phyloP scores from a whole-genome alignment of 345 rosid genomes.

The Salix udensis region DNA sequence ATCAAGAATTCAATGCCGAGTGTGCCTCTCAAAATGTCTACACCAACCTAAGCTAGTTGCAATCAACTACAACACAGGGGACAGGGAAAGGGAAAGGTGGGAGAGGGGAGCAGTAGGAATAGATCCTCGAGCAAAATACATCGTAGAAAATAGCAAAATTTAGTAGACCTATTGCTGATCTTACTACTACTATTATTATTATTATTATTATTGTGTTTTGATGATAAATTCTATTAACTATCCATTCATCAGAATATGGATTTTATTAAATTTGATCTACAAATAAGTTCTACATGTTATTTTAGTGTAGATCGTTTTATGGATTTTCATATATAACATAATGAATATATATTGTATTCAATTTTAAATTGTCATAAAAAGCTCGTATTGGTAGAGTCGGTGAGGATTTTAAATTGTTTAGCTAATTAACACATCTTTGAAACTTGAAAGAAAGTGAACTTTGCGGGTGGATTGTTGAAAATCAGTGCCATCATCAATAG shows the following conservation, averaged over 20 bases:
- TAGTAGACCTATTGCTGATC: too few relatives aligned
- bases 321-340: too few relatives aligned
- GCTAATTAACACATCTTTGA: background rate
- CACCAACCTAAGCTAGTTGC: background rate
- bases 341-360: too few relatives aligned
- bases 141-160: too few relatives aligned
- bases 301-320: too few relatives aligned
- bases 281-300: too few relatives aligned
- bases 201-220: too few relatives aligned
- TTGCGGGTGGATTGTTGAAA: background rate
- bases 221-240: too few relatives aligned
- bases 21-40: background rate
- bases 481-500: background rate
- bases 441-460: background rate
- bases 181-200: too few relatives aligned
- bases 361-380: background rate
- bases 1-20: background rate
- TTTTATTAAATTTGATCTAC: too few relatives aligned
- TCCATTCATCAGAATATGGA: too few relatives aligned
- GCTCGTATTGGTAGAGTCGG: background rate
- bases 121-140: background rate
- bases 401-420: background rate
- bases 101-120: background rate
- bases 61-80: background rate
- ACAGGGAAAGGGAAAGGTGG: background rate